These are phyloP conservation scores for Leersia perrieri DNA, from an alignment of 176 grass and related monocot genomes.

Conservation along the genomic window DNA sequence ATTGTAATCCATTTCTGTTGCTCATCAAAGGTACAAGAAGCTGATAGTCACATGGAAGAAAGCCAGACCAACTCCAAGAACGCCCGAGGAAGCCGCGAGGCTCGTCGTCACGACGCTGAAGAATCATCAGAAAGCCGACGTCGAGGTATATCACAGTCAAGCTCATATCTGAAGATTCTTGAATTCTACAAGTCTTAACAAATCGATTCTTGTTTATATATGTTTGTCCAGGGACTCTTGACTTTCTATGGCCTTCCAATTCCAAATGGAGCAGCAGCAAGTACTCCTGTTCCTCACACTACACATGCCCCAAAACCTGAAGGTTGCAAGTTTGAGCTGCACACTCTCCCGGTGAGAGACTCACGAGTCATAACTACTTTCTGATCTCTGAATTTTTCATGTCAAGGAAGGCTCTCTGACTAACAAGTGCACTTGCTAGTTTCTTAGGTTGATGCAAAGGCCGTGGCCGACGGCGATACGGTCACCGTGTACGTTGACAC, in stretches of 20 bases:
- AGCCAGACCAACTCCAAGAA: slow-evolving; percentile 66
- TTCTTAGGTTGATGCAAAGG: slow-evolving; percentile 70
- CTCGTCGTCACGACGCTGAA: slow-evolving; percentile 81
- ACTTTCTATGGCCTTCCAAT: slow-evolving; percentile 76
- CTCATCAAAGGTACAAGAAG: slow-evolving; percentile 73
- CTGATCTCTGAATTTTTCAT: neutral
- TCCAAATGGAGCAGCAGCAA: slow-evolving; percentile 15
- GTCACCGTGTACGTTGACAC: slow-evolving; percentile 82
- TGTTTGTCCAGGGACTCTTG: slow-evolving; percentile 61
- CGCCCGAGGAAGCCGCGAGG: slow-evolving; percentile 62
- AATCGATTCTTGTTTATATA: neutral
- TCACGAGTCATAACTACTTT: neutral
- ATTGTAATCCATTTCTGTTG: neutral
- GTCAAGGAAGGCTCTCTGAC: neutral
- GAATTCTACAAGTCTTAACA: neutral
- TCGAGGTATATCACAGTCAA: slow-evolving; percentile 49
- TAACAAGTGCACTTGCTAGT: neutral
- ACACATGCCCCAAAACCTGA: slow-evolving; percentile 43
- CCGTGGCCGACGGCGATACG: slow-evolving; percentile 84
- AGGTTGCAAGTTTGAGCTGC: slow-evolving; percentile 75
- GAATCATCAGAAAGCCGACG: slow-evolving; percentile 89
- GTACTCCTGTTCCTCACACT: slow-evolving; percentile 1
- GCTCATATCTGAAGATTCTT: neutral
- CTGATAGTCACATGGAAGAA: slow-evolving; percentile 81
- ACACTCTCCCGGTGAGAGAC: slow-evolving; percentile 90